Evolutionary conservation across 2,329 filamentous ascomycete genomes (phyloP).

Genomic region (Orbilia javanica): DNA sequence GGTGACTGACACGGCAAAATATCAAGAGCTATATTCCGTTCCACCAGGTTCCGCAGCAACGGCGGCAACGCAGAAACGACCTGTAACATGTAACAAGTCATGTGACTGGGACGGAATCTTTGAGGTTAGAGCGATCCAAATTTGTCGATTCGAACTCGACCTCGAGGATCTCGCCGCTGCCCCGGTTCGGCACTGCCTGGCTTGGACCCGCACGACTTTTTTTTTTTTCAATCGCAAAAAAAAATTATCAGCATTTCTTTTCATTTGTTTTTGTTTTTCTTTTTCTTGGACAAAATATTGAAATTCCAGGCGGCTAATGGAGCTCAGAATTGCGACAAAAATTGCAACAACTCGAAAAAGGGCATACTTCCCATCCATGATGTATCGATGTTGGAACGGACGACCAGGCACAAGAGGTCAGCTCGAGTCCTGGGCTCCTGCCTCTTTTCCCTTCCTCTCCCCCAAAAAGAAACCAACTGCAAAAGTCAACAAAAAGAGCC

Average conservation of each 20-base stretch:
- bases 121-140: constrained; percentile 26
- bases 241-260: neutral
- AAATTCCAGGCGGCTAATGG: constrained; percentile 50
- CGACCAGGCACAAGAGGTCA: neutral
- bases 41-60: neutral
- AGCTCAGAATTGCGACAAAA: constrained; percentile 50
- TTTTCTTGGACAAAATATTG: constrained; percentile 14
- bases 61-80: constrained; percentile 39
- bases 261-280: constrained; percentile 27
- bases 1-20: constrained; percentile 20
- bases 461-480: constrained; percentile 14
- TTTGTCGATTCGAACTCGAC: neutral
- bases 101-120: constrained; percentile 33
- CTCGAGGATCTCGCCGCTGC: constrained; percentile 31
- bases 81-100: constrained; percentile 42
- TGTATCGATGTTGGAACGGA: neutral
- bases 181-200: constrained; percentile 33
- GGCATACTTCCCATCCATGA: neutral
- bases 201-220: constrained; percentile 20
- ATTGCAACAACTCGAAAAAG: constrained; percentile 46
- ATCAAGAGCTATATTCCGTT: neutral
- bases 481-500: constrained; percentile 29
- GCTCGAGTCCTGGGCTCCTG: neutral
- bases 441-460: neutral
- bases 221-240: neutral